Base-by-base conservation (phyloP, 2,329 filamentous ascomycete species). In the Calonectria montana region DNA sequence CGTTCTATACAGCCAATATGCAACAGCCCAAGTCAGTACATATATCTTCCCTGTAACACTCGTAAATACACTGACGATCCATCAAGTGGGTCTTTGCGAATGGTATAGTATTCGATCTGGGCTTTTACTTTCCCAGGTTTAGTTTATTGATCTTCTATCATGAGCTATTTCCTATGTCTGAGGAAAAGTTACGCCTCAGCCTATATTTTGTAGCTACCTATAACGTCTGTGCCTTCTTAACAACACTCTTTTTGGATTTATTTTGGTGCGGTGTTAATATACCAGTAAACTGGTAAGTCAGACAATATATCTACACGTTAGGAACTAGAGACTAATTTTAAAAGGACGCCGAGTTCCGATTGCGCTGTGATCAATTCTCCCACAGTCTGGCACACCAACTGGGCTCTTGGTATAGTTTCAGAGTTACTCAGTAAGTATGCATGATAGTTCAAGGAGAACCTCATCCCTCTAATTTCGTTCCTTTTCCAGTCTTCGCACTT, bases 161-260 rank as follows among this genome's bases (percentile, higher is more conserved):
- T 21, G 62, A 65, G 18, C 8, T 65, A n/a, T 65, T 65, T 27
- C 62, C 62, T 4, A 23, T 65, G 27, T 65, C 62, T 3, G 62
- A 65, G 15, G 43, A 65, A 39, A 50, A 37, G 9, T 23, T 65
- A 18, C 62, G 62, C 5, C 13, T 65, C 12, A 41, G 23, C n/a
- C 16, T 65, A 10, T 53, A 53, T 18, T 16, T 12, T 16, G 29
- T 53, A 13, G 43, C 8, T 1, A 15, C 53, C 1, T 65, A 65
- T 18, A 50, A 31, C 8, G 21, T 50, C 4, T 65, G 62, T 13
- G 45, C 62, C 2, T 50, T 41, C 39, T 23, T 65, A 4, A 12
- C 45, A 27, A 50, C 43, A 7, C n/a, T 4, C 4, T 39, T 50
- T 39, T 12, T 65, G 43, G 43, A 53, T 18, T 6, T 50, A 8